Conservation (phyloP, 2,329 filamentous ascomycete genomes). For the Sclerotinia trifoliorum region DNA sequence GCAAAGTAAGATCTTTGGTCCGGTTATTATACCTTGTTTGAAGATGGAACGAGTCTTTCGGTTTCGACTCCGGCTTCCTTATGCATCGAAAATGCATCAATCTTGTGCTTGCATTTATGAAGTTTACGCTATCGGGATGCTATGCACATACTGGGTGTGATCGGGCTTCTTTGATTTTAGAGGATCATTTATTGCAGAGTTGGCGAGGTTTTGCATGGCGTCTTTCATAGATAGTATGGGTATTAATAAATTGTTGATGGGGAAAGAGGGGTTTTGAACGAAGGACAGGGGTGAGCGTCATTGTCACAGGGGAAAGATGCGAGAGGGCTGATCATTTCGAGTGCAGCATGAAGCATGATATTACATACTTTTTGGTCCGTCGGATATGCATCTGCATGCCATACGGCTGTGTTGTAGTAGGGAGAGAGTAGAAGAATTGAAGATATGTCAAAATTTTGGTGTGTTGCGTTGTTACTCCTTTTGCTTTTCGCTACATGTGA, state of each 20-base stretch:
- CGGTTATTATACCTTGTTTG: background rate
- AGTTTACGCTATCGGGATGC: background rate
- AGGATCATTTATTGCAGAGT: background rate
- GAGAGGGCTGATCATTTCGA: background rate
- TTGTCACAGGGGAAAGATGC: background rate
- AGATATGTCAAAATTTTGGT: background rate
- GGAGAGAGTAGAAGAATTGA: background rate
- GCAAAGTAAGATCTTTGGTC: background rate
- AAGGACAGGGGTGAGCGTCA: slow-evolving; percentile 5
- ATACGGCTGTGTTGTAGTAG: background rate
- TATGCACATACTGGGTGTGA: slow-evolving; percentile 7
- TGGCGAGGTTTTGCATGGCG: slow-evolving; percentile 7
- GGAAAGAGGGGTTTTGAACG: background rate
- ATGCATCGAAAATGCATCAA: background rate
- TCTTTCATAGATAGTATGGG: slow-evolving; percentile 1
- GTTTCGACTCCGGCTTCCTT: background rate
- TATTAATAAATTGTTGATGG: background rate
- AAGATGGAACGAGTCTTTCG: background rate
- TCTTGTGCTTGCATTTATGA: background rate
- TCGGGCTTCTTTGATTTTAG: background rate
- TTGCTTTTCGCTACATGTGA: background rate
- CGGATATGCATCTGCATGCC: background rate
- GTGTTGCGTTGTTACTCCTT: background rate
- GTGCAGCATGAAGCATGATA: background rate
- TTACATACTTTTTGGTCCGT: background rate